phyloP scores from a whole-genome alignment of 768 basidiomycete species.

The Lentinula sp. region DNA sequence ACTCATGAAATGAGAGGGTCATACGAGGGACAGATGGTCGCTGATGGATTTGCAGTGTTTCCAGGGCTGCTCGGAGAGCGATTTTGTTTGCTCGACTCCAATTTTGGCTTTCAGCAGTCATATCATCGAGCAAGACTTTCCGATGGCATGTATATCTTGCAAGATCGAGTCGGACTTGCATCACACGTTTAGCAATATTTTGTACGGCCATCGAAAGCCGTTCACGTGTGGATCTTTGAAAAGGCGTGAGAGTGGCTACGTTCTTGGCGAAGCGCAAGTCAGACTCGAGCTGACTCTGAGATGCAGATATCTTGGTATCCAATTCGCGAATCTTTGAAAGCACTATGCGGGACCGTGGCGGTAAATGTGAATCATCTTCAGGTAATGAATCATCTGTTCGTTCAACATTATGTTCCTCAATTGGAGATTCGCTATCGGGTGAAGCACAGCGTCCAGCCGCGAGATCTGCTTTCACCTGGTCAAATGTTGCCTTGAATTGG shows the following conservation, averaged over 20 bases:
- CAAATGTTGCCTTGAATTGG: slow-evolving; percentile 78
- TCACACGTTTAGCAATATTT: slow-evolving; percentile 57
- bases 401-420: neutral
- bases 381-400: neutral
- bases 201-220: slow-evolving; percentile 60
- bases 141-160: slow-evolving; percentile 72
- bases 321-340: slow-evolving; percentile 60
- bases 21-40: slow-evolving; percentile 26
- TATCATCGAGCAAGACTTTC: slow-evolving; percentile 66
- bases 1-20: slow-evolving; percentile 28
- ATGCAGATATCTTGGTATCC: slow-evolving; percentile 47
- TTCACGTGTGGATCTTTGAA: slow-evolving; percentile 79
- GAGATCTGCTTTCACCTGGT: slow-evolving; percentile 81
- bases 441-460: slow-evolving; percentile 43
- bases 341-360: slow-evolving; percentile 53
- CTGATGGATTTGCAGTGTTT: slow-evolving; percentile 47
- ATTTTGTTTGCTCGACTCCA: slow-evolving; percentile 62
- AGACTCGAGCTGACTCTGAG: slow-evolving; percentile 55
- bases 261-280: slow-evolving; percentile 75
- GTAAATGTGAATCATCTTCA: slow-evolving; percentile 23
- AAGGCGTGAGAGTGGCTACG: slow-evolving; percentile 80
- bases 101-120: slow-evolving; percentile 62
- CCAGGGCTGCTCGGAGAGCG: slow-evolving; percentile 70
- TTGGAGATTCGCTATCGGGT: slow-evolving; percentile 14
- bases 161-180: slow-evolving; percentile 64